Evolutionary conservation across 495 filamentous ascomycete species (phyloP).

Genomic region (Pyronema omphalodes): DNA sequence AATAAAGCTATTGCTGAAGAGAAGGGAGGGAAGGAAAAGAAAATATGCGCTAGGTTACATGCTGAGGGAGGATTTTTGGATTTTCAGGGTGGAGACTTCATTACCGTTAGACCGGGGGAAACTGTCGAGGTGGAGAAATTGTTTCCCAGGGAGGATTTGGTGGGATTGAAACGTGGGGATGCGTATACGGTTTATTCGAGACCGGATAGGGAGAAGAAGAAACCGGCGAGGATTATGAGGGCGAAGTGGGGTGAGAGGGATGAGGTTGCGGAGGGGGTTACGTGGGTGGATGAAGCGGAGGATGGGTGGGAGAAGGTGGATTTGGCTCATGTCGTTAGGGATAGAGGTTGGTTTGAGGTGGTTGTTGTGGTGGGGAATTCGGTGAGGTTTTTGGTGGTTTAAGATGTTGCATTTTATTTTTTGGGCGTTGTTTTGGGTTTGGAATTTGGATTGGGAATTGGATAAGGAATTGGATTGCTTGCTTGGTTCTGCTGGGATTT

Average conservation of each 20-base stretch:
- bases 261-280: neutral
- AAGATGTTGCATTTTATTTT: neutral
- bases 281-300: neutral
- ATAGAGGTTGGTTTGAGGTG: neutral
- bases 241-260: neutral
- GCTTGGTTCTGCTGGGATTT: too few species aligned
- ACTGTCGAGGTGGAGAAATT: neutral
- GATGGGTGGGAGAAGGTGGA: neutral
- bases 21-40: neutral
- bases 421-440: neutral
- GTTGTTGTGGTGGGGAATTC: constrained; percentile 71
- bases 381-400: constrained; percentile 32
- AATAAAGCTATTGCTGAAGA: neutral
- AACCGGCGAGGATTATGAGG: neutral
- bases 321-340: neutral
- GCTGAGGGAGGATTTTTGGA: neutral
- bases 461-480: too few species aligned
- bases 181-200: neutral
- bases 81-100: neutral
- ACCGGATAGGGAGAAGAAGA: constrained; percentile 2
- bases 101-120: neutral
- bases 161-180: neutral
- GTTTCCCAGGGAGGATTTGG: neutral
- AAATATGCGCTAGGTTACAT: neutral
- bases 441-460: neutral